phyloP scores from a whole-genome alignment of 2,329 filamentous ascomycete species.

The Colletotrichum sp. region DNA sequence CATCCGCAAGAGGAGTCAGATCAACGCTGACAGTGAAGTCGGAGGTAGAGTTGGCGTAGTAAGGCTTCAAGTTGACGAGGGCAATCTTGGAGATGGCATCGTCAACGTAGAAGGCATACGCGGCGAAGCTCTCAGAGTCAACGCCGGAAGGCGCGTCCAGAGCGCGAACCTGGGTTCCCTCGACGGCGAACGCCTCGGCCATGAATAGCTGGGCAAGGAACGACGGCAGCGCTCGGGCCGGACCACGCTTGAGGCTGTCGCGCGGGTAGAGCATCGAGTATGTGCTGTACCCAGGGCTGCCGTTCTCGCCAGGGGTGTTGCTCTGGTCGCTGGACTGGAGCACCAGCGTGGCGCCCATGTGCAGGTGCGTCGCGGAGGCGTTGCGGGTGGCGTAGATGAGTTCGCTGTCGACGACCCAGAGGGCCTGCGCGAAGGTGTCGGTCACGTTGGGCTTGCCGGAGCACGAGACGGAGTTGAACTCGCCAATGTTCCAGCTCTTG shows the following conservation, averaged over 20 bases:
- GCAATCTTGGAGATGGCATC: not conserved
- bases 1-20: not conserved
- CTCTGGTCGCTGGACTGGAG: conserved; percentile 19
- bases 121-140: not conserved
- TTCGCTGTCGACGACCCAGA: conserved; percentile 42
- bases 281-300: conserved; percentile 14
- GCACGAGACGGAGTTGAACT: conserved; percentile 46
- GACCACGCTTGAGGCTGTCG: conserved; percentile 15
- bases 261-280: conserved; percentile 25
- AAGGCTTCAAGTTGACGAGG: conserved; percentile 1
- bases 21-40: not conserved
- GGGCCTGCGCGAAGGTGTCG: conserved; percentile 43
- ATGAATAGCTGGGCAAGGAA: conserved; percentile 20
- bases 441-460: conserved; percentile 42
- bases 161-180: not conserved
- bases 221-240: conserved; percentile 11
- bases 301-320: conserved; percentile 14
- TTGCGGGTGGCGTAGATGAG: conserved; percentile 42
- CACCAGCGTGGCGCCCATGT: conserved; percentile 26
- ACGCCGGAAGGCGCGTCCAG: not conserved
- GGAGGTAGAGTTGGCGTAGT: conserved; percentile 1
- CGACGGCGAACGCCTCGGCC: conserved; percentile 15
- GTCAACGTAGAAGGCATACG: not conserved
- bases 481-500: conserved; percentile 33
- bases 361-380: conserved; percentile 38